A percentile compares a stretch with the other conserved stretches of the same genome.
Conservation (phyloP, 441 rosid species). For the Rhodomyrtus psidioides region DNA sequence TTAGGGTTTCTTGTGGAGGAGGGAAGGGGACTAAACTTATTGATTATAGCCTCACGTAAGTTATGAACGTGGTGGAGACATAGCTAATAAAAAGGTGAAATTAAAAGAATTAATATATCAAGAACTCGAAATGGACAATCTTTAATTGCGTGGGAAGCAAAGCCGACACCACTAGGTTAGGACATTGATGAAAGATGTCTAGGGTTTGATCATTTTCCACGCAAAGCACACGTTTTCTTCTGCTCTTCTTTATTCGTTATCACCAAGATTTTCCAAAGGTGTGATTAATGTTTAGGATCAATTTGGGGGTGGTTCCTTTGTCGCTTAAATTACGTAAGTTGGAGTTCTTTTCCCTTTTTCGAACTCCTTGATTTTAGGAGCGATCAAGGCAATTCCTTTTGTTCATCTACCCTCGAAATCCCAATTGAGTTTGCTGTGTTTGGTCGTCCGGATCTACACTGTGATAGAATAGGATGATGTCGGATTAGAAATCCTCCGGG, state of each 20-base stretch:
- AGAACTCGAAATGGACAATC: background rate
- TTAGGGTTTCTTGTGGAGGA: background rate
- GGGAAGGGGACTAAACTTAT: background rate
- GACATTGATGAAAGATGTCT: background rate
- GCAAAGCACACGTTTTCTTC: background rate
- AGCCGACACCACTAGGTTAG: background rate
- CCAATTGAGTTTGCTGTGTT: background rate
- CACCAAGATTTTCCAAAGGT: background rate
- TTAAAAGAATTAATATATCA: background rate
- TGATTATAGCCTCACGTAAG: background rate
- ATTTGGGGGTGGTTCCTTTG: background rate
- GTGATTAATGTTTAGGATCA: background rate
- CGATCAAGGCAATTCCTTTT: background rate
- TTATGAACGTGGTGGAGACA: background rate
- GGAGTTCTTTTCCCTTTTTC: background rate
- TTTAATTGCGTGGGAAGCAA: background rate
- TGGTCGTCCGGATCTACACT: too few species aligned
- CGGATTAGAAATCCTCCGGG: too few species aligned
- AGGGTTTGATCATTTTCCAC: background rate
- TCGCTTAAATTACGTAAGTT: background rate
- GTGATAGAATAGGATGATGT: too few species aligned
- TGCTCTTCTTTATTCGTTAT: background rate
- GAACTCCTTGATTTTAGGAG: background rate
- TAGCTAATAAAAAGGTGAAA: background rate
- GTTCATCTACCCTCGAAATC: background rate